A percentile compares a stretch with the other conserved stretches of the same genome.
Evolutionary conservation across 2,329 filamentous ascomycete species (phyloP).

Genomic region (Trichoderma oligosporum): DNA sequence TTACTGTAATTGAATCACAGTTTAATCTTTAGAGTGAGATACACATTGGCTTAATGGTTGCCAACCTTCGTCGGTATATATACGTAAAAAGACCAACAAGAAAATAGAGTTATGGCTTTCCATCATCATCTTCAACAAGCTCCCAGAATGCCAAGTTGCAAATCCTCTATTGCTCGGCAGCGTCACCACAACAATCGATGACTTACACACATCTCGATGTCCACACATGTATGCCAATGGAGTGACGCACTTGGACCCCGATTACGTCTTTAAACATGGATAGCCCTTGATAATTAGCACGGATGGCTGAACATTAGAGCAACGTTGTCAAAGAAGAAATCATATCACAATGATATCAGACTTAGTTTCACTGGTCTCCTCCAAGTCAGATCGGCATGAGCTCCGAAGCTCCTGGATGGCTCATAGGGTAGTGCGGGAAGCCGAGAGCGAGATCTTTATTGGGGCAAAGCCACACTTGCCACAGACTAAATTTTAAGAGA

Average conservation of each 20-base stretch:
- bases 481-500: neutral
- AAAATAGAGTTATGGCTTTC: conserved; percentile 12
- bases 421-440: neutral
- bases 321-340: neutral
- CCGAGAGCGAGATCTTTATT: conserved; percentile 3
- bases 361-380: neutral
- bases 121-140: conserved; percentile 6
- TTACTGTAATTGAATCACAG: neutral
- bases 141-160: neutral
- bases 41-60: neutral
- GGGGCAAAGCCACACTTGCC: conserved; percentile 7
- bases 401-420: neutral
- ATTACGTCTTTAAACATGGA: conserved; percentile 13
- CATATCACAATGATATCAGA: conserved; percentile 18
- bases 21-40: too few species aligned
- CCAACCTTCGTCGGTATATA: neutral
- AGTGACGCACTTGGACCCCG: conserved; percentile 2
- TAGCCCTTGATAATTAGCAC: neutral
- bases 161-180: neutral
- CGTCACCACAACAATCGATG: neutral
- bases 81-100: neutral
- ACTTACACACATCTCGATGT: conserved; percentile 2
- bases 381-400: neutral
- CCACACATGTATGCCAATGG: neutral
- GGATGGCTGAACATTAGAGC: neutral